A percentile compares a stretch with the other conserved stretches of the same genome.
Evolutionary conservation across 176 grass and related monocot genomes (phyloP).

Genomic region (Neostapfia colusana): DNA sequence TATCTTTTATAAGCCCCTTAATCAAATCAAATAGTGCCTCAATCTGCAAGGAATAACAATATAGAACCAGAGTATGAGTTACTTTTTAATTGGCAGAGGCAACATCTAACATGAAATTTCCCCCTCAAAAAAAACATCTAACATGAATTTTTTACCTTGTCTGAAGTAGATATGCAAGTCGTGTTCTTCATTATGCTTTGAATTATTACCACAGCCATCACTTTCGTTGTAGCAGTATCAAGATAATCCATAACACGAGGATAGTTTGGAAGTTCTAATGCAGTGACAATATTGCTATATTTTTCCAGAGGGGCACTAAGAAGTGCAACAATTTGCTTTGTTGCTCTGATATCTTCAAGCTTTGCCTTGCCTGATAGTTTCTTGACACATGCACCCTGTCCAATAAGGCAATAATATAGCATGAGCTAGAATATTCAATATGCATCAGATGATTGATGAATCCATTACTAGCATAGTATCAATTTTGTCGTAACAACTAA

Average conservation of each 20-base stretch:
- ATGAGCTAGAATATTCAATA: slow-evolving; percentile 31
- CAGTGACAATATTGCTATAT: slow-evolving; percentile 95
- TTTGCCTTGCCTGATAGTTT: slow-evolving; percentile 93
- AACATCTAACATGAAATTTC: slow-evolving; percentile 35
- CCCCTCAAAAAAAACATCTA: no score
- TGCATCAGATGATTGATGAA: not conserved
- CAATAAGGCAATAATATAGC: slow-evolving; percentile 40
- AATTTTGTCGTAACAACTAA: slow-evolving; percentile 3
- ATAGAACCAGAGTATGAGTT: slow-evolving; percentile 18
- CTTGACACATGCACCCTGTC: slow-evolving; percentile 96
- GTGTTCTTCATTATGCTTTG: slow-evolving; percentile 99
- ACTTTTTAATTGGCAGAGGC: not conserved
- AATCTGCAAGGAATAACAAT: slow-evolving; percentile 58
- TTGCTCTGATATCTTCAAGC: slow-evolving; percentile 89
- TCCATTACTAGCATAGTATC: not conserved
- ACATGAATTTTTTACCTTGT: slow-evolving; percentile 97
- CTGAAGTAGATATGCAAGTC: slow-evolving; percentile 83
- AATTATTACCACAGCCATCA: slow-evolving; percentile 96
- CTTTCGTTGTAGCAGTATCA: slow-evolving; percentile 94
- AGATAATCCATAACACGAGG: slow-evolving; percentile 97
- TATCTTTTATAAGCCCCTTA: slow-evolving; percentile 96
- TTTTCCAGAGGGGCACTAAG: slow-evolving; percentile 96
- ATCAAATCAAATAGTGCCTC: slow-evolving; percentile 89
- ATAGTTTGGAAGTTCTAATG: slow-evolving; percentile 97
- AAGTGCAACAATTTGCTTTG: slow-evolving; percentile 98